Evolutionary conservation across 768 basidiomycete genomes (phyloP).

Genomic region (Russula foetens): DNA sequence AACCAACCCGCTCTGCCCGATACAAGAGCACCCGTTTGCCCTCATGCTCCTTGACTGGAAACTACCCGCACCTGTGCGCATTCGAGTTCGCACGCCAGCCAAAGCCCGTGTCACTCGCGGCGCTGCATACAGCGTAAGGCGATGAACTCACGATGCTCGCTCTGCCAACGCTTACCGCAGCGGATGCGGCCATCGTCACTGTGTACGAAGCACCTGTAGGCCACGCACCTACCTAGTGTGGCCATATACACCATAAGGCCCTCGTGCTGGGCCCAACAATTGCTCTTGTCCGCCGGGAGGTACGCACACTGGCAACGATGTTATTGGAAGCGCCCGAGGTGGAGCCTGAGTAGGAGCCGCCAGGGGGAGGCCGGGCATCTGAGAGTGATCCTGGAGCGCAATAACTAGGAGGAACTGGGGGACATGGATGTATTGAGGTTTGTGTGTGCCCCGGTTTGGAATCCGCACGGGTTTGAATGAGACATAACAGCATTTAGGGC

Average conservation of each 20-base stretch:
- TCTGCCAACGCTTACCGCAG: conserved; percentile 45
- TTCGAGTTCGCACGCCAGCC: conserved; percentile 59
- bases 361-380: no score
- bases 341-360: no score
- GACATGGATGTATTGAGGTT: no score
- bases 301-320: conserved; percentile 36
- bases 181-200: conserved; percentile 43
- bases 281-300: conserved; percentile 49
- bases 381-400: no score
- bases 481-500: no score
- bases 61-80: conserved; percentile 27
- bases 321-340: no score
- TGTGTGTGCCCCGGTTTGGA: no score
- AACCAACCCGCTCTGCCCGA: conserved; percentile 28
- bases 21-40: conserved; percentile 45
- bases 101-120: conserved; percentile 43
- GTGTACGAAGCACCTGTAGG: conserved; percentile 45
- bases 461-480: no score
- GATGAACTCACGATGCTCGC: conserved; percentile 44
- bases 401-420: no score
- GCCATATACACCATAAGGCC: conserved; percentile 43
- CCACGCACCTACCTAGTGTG: conserved; percentile 21
- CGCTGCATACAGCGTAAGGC: conserved; percentile 43
- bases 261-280: conserved; percentile 40
- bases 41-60: conserved; percentile 60